A percentile compares a stretch with the other conserved stretches of the same genome.
These are phyloP conservation scores for Nicotiana obtusifolia DNA, from an alignment of 257 asterid species.

Conservation along the genomic window DNA sequence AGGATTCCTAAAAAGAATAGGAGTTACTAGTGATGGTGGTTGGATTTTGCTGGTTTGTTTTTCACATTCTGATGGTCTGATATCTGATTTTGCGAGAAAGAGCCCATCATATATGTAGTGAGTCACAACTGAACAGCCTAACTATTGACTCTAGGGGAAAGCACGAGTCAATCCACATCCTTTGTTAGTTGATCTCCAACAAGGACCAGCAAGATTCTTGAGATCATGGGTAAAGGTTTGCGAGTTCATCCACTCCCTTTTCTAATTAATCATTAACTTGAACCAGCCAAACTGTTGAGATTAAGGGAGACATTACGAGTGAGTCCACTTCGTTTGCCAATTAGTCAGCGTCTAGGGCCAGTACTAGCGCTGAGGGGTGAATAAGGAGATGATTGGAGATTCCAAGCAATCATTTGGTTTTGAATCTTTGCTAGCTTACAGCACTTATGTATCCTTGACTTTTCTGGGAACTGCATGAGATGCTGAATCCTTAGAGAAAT, in stretches of 20 bases:
- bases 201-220: neutral
- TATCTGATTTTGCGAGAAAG: too few relatives aligned
- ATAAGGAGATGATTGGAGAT: neutral
- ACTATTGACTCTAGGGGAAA: neutral
- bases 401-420: neutral
- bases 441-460: neutral
- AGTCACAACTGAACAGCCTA: too few relatives aligned
- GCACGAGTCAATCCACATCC: neutral
- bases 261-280: neutral
- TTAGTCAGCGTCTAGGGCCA: neutral
- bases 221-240: neutral
- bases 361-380: neutral
- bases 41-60: neutral
- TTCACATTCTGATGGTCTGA: too few relatives aligned
- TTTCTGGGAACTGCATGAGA: neutral
- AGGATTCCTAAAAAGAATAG: neutral
- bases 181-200: neutral
- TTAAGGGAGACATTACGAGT: neutral
- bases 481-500: neutral
- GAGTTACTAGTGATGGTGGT: neutral
- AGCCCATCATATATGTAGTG: too few relatives aligned
- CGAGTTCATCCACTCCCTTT: neutral
- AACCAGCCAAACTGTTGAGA: neutral
- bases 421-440: neutral
- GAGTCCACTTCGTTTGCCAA: neutral